Evolutionary conservation across 2,329 filamentous ascomycete species (phyloP).

Genomic region (Ustulina deusta): DNA sequence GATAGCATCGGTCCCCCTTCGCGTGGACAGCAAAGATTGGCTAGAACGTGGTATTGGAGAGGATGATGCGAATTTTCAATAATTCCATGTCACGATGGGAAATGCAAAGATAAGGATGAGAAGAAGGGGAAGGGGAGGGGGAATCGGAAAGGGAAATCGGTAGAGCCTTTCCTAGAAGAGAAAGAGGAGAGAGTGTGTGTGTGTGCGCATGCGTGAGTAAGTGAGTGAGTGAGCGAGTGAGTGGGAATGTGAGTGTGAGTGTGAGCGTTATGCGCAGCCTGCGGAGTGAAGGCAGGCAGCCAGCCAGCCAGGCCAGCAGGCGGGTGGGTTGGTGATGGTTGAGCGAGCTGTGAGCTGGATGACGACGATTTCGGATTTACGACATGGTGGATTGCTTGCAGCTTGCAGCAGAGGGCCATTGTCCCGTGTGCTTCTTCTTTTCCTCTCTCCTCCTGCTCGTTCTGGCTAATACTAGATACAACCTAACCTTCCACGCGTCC

Average conservation of each 20-base stretch:
- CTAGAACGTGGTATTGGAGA: slow-evolving; percentile 22
- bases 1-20: slow-evolving; percentile 4
- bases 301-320: not conserved
- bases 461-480: slow-evolving; percentile 21
- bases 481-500: slow-evolving; percentile 27
- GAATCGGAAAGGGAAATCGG: not conserved
- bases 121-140: not conserved
- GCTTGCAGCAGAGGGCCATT: slow-evolving; percentile 12
- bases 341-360: slow-evolving; percentile 19
- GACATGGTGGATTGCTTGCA: slow-evolving; percentile 8
- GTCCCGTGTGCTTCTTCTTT: slow-evolving; percentile 11
- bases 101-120: slow-evolving; percentile 3
- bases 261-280: slow-evolving; percentile 24
- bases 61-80: slow-evolving; percentile 7
- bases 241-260: slow-evolving; percentile 13
- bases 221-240: not conserved
- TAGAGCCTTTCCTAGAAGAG: slow-evolving; percentile 10
- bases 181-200: not conserved
- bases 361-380: slow-evolving; percentile 24
- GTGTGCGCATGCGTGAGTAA: not conserved
- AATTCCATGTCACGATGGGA: slow-evolving; percentile 24
- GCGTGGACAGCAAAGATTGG: slow-evolving; percentile 11
- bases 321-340: slow-evolving; percentile 18
- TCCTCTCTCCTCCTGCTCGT: slow-evolving; percentile 1
- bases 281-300: slow-evolving; percentile 16